Evolutionary conservation across 73 alveolate genomes (phyloP).

Genomic region (Paraurostyla sp.): DNA sequence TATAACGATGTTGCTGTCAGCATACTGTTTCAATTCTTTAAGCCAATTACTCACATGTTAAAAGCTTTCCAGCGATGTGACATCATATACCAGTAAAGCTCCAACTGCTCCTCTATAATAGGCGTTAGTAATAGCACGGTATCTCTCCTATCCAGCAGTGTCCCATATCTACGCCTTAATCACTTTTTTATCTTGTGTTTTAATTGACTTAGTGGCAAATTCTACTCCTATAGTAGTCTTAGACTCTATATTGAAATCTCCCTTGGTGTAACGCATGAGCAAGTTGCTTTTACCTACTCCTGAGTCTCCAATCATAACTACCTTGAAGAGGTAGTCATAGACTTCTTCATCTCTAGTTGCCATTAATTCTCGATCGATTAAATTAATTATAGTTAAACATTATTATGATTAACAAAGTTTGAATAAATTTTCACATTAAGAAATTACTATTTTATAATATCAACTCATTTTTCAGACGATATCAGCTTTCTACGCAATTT

Average conservation of each 20-base stretch:
- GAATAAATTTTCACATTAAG: no score
- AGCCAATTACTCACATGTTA: constrained; percentile 89
- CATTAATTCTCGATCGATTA: constrained; percentile 3
- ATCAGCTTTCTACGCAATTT: constrained; percentile 7
- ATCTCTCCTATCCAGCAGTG: constrained; percentile 77
- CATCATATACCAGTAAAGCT: constrained; percentile 95
- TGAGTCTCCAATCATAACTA: constrained; percentile 81
- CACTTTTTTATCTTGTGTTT: constrained; percentile 78
- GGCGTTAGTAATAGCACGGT: constrained; percentile 78
- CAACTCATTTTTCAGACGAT: not conserved
- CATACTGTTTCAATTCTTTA: constrained; percentile 84
- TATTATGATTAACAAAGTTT: not conserved
- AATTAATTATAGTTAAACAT: not conserved
- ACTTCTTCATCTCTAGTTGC: constrained; percentile 73
- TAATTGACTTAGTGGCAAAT: constrained; percentile 88
- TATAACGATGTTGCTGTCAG: constrained; percentile 90
- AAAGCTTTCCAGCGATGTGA: constrained; percentile 86
- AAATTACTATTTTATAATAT: no score
- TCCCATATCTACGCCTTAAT: constrained; percentile 86
- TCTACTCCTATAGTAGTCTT: constrained; percentile 92
- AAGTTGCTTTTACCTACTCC: constrained; percentile 72
- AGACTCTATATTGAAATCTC: constrained; percentile 78
- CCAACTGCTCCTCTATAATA: constrained; percentile 97
- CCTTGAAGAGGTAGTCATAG: constrained; percentile 81
- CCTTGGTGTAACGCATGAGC: constrained; percentile 70